Conservation (phyloP, 2,329 filamentous ascomycete species). For the Diplocarpon mali region DNA sequence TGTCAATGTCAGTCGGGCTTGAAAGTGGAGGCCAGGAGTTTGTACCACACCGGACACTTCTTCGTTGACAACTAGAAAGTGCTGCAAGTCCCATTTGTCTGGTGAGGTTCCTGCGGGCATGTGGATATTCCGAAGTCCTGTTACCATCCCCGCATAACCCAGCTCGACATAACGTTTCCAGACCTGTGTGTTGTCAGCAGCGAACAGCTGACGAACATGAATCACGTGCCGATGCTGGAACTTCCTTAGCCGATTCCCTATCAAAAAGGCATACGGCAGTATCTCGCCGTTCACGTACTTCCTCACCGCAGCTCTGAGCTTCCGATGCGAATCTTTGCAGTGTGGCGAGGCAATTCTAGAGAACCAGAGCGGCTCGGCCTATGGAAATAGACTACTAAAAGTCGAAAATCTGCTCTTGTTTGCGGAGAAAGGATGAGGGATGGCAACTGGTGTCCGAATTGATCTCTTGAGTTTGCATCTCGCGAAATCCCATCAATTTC, state of each 20-base stretch:
- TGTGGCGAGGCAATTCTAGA: conserved; percentile 36
- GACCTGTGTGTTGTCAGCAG: conserved; percentile 11
- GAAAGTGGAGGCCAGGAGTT: background rate
- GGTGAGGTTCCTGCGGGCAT: conserved; percentile 35
- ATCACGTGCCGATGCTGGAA: conserved; percentile 33
- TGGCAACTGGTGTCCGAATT: background rate
- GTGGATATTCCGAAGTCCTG: conserved; percentile 30
- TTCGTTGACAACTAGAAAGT: conserved; percentile 42
- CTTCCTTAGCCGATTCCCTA: conserved; percentile 49
- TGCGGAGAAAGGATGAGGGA: background rate
- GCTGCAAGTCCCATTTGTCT: conserved; percentile 44
- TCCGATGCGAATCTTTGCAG: conserved; percentile 50
- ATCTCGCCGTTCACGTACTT: conserved; percentile 48
- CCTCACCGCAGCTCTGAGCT: conserved; percentile 45
- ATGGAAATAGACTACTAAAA: conserved; percentile 24
- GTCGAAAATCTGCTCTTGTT: conserved; percentile 4
- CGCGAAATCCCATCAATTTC: background rate
- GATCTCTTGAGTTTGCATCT: background rate
- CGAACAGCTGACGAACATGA: background rate
- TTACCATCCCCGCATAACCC: conserved; percentile 27
- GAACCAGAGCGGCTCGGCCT: conserved; percentile 27
- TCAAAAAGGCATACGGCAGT: conserved; percentile 46
- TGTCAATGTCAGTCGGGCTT: conserved; percentile 8
- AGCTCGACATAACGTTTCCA: conserved; percentile 24
- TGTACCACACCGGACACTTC: conserved; percentile 39